These are phyloP conservation scores for Acanthamoeba castellanii DNA, from an alignment of 208 protist species.

Conservation along the genomic window DNA sequence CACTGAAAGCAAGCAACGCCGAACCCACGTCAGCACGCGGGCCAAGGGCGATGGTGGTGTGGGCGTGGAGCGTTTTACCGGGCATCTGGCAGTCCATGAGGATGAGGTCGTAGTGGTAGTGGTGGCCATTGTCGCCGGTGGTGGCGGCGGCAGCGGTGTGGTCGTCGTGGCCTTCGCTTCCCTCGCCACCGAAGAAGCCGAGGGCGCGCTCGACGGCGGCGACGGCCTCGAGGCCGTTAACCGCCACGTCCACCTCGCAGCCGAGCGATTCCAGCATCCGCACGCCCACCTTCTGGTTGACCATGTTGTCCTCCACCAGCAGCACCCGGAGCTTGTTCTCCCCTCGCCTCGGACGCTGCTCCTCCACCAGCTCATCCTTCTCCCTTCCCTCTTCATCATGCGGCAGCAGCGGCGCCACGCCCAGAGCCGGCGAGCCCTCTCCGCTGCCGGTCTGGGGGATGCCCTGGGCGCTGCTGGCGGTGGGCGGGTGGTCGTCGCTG, in stretches of 20 bases:
- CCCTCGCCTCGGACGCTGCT: background rate
- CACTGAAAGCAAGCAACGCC: background rate
- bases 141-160: background rate
- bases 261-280: background rate
- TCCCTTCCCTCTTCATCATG: no score
- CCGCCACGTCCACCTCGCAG: background rate
- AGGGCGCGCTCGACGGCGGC: background rate
- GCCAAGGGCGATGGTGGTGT: no score
- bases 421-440: background rate
- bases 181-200: background rate
- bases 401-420: no score
- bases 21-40: background rate
- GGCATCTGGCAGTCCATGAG: conserved; percentile 72
- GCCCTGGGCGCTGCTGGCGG: background rate
- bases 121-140: background rate
- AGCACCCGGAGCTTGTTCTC: background rate
- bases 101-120: background rate
- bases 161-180: background rate
- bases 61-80: background rate
- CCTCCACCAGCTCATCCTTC: background rate
- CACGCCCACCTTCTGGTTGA: conserved; percentile 17
- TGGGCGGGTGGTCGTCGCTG: no score
- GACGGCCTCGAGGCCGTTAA: background rate
- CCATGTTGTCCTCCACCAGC: conserved; percentile 4
- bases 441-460: background rate